Conservation (phyloP, 2,329 filamentous ascomycete species). For the Colletotrichum gloeosporioides region DNA sequence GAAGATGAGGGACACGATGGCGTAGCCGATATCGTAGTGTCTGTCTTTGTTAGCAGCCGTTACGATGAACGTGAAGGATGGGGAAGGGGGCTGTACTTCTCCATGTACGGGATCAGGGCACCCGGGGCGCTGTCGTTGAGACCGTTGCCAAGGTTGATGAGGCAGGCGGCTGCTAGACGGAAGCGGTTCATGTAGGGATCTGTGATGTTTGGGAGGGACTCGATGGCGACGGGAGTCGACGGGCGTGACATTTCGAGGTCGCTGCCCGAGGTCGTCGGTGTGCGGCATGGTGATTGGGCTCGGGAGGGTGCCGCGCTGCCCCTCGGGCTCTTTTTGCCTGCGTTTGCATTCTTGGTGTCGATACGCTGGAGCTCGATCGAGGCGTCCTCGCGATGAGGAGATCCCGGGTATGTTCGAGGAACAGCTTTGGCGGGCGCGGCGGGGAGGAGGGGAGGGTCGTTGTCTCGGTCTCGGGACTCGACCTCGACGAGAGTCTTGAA, state of each 20-base stretch:
- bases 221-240: slow-evolving; percentile 48
- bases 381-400: slow-evolving; percentile 33
- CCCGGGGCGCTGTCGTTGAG: slow-evolving; percentile 79
- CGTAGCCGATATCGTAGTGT: slow-evolving; percentile 77
- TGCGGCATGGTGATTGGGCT: background rate
- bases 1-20: slow-evolving; percentile 82
- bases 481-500: slow-evolving; percentile 37
- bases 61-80: background rate
- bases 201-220: slow-evolving; percentile 61
- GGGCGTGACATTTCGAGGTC: slow-evolving; percentile 62
- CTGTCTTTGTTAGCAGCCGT: slow-evolving; percentile 31
- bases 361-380: slow-evolving; percentile 34
- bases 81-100: slow-evolving; percentile 48
- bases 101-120: slow-evolving; percentile 82
- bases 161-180: slow-evolving; percentile 67
- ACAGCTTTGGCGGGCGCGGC: slow-evolving; percentile 39
- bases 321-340: background rate
- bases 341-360: background rate
- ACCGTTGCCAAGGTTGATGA: slow-evolving; percentile 72
- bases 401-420: slow-evolving; percentile 43
- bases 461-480: slow-evolving; percentile 27
- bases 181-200: slow-evolving; percentile 73
- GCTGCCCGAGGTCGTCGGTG: background rate
- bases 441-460: slow-evolving; percentile 24
- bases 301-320: background rate